Conservation (phyloP, 257 asterid species). For the Cinchona pubescens region DNA sequence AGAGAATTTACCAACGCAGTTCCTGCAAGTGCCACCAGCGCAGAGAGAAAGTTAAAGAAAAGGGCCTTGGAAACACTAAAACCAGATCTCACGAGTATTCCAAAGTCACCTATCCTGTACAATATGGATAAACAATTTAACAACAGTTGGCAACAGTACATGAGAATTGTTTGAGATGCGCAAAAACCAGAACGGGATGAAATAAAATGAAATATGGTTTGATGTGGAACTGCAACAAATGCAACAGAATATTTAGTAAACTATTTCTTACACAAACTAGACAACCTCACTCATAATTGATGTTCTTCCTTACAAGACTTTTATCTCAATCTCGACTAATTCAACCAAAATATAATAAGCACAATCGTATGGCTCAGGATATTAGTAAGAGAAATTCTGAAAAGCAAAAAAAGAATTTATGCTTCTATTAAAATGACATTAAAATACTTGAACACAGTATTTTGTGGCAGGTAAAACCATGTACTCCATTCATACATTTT, state of each 20-base stretch:
- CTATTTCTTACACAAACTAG: not conserved
- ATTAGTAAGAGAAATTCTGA: not conserved
- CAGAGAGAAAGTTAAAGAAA: constrained; percentile 91
- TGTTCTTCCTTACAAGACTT: not conserved
- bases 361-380: not conserved
- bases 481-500: too few relatives aligned
- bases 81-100: constrained; percentile 92
- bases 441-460: too few relatives aligned
- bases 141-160: not conserved
- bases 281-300: not conserved
- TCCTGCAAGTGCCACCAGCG: constrained; percentile 91
- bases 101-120: constrained; percentile 98
- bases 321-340: not conserved
- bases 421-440: not conserved
- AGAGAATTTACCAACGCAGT: constrained; percentile 76
- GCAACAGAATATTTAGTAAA: too few relatives aligned
- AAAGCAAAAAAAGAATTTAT: not conserved
- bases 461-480: too few relatives aligned
- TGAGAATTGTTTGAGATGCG: not conserved
- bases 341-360: not conserved
- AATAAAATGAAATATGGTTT: not conserved
- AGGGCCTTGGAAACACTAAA: constrained; percentile 90
- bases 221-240: not conserved
- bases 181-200: not conserved
- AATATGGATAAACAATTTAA: not conserved